Conservation (phyloP, 306 rosid genomes). For the Medicago arabica region DNA sequence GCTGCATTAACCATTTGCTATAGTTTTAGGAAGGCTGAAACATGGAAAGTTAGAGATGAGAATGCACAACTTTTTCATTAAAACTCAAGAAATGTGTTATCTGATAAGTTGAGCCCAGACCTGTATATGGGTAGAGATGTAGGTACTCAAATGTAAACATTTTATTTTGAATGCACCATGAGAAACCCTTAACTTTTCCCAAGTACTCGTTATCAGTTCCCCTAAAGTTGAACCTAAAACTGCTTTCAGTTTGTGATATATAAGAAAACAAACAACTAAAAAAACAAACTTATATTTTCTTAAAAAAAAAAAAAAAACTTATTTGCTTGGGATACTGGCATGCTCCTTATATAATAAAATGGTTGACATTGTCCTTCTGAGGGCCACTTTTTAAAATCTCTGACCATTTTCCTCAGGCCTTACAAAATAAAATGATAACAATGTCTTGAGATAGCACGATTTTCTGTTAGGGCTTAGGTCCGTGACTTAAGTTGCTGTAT, state of each 20-base stretch:
- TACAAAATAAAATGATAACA: background rate
- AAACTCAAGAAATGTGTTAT: background rate
- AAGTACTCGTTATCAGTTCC: background rate
- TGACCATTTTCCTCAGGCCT: background rate
- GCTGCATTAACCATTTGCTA: slow-evolving; percentile 3
- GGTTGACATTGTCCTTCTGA: background rate
- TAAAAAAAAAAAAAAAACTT: background rate
- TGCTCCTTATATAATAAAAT: background rate
- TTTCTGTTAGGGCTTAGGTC: background rate
- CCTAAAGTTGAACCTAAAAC: background rate
- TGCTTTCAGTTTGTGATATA: background rate
- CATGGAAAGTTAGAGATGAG: no score
- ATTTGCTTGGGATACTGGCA: background rate
- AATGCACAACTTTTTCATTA: background rate
- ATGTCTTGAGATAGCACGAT: background rate
- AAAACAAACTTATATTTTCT: no score
- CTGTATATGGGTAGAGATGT: background rate
- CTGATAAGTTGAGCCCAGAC: background rate
- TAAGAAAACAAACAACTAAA: background rate
- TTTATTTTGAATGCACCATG: background rate
- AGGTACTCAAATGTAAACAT: background rate
- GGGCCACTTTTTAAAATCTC: background rate
- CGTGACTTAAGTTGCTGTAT: background rate
- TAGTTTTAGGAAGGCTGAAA: no score
- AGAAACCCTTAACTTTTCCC: background rate